Evolutionary conservation across 257 asterid genomes (phyloP).

Genomic region (Ocimum tenuiflorum): DNA sequence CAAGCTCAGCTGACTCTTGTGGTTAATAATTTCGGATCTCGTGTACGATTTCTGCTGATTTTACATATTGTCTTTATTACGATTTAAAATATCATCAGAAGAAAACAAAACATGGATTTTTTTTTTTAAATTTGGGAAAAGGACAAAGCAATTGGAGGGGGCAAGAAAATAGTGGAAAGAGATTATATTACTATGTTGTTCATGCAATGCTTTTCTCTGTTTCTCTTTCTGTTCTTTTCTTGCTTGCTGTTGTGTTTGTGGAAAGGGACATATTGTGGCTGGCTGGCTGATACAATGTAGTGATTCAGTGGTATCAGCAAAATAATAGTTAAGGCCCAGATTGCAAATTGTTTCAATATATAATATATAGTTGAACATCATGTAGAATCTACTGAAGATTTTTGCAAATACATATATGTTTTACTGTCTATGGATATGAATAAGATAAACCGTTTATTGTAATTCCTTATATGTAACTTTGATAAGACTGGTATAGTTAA

Average conservation of each 20-base stretch:
- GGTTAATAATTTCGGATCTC: background rate
- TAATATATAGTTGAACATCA: background rate
- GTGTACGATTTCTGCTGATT: background rate
- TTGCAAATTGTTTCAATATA: background rate
- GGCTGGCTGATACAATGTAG: background rate
- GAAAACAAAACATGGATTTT: background rate
- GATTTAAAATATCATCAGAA: constrained; percentile 20
- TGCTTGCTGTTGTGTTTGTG: constrained; percentile 30
- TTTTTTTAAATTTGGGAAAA: background rate
- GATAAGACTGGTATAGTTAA: background rate
- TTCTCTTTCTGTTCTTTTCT: constrained; percentile 20
- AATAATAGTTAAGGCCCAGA: background rate
- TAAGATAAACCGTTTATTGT: background rate
- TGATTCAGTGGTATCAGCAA: background rate
- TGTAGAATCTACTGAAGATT: background rate
- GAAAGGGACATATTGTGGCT: constrained; percentile 21
- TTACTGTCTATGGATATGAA: background rate
- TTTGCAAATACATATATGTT: background rate
- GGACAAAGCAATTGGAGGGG: constrained; percentile 10
- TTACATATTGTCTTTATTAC: constrained; percentile 7
- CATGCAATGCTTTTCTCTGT: constrained; percentile 6
- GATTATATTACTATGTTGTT: constrained; percentile 14
- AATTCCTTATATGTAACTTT: background rate
- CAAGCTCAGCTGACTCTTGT: background rate
- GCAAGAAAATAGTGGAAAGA: constrained; percentile 10